Evolutionary conservation across 257 asterid species (phyloP).

Genomic region (Sherardia arvensis): DNA sequence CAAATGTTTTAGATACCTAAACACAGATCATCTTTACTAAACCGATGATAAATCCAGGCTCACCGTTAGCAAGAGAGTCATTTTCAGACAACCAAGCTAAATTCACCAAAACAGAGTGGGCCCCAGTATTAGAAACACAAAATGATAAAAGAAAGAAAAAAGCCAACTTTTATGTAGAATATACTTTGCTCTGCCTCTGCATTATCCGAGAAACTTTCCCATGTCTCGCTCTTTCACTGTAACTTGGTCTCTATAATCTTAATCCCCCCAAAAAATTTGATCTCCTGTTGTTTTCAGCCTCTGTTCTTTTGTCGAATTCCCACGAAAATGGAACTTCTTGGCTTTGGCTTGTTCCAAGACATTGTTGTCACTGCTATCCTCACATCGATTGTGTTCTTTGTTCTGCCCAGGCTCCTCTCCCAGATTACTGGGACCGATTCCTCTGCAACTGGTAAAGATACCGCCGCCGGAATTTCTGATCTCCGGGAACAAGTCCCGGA

Average conservation of each 20-base stretch:
- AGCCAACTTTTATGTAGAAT: not conserved
- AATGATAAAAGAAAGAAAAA: not conserved
- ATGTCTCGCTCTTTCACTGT: constrained; percentile 2
- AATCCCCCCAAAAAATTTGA: not conserved
- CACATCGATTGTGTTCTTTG: constrained; percentile 6
- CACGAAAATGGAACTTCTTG: constrained; percentile 3
- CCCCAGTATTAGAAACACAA: not conserved
- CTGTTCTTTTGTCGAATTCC: not conserved
- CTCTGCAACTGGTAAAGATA: not conserved
- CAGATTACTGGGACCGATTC: not conserved
- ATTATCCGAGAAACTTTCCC: not conserved
- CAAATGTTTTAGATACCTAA: constrained; percentile 2
- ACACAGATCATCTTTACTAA: not conserved
- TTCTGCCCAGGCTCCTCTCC: constrained; percentile 4
- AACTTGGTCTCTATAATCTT: not conserved
- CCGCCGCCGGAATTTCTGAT: not conserved
- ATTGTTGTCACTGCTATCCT: constrained; percentile 4
- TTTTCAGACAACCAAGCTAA: constrained; percentile 4
- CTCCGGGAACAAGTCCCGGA: not conserved
- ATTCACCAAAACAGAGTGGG: constrained; percentile 2
- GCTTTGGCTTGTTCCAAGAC: constrained; percentile 13
- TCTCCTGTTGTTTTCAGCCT: not conserved
- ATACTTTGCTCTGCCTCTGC: constrained; percentile 15
- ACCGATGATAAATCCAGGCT: not conserved
- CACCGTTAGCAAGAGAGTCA: not conserved